A percentile compares a stretch with the other conserved stretches of the same genome.
Evolutionary conservation across 129 eudicot species (phyloP).

Genomic region (Smallanthus sonchifolius): DNA sequence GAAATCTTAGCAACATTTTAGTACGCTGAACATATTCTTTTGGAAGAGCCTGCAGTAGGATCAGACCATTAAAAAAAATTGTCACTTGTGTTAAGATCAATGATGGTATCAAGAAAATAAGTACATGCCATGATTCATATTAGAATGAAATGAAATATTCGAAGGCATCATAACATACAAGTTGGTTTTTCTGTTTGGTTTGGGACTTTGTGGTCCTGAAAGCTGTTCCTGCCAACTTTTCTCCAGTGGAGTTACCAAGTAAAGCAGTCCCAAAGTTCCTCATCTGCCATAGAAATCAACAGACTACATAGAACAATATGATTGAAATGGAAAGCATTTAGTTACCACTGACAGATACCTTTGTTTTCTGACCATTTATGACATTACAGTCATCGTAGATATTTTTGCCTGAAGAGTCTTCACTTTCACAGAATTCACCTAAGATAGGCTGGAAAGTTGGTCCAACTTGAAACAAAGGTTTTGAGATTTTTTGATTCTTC

Average conservation of each 20-base stretch:
- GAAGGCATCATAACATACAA: constrained; percentile 35
- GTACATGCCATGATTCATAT: not conserved
- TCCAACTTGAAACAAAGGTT: constrained; percentile 23
- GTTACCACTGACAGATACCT: constrained; percentile 33
- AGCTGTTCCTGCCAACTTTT: constrained; percentile 43
- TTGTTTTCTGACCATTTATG: constrained; percentile 20
- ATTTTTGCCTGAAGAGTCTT: constrained; percentile 29
- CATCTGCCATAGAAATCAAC: constrained; percentile 34
- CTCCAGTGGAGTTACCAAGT: constrained; percentile 48
- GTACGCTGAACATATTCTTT: constrained; percentile 43
- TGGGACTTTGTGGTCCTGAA: constrained; percentile 40
- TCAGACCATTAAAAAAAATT: constrained; percentile 8
- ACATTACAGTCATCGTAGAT: constrained; percentile 23
- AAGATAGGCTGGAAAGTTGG: constrained; percentile 30
- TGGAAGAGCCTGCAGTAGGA: constrained; percentile 51
- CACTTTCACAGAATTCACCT: constrained; percentile 21
- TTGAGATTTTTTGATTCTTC: constrained; percentile 40
- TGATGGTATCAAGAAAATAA: not conserved
- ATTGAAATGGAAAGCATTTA: not conserved
- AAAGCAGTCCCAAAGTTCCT: constrained; percentile 38
- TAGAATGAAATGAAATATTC: not conserved
- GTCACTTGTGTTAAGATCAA: not conserved
- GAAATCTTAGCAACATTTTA: constrained; percentile 53
- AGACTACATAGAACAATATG: constrained; percentile 18
- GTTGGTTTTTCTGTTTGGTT: constrained; percentile 43